These are phyloP conservation scores for Neopestalotiopsis rosae DNA, from an alignment of 2,329 filamentous ascomycete genomes.

Conservation along the genomic window DNA sequence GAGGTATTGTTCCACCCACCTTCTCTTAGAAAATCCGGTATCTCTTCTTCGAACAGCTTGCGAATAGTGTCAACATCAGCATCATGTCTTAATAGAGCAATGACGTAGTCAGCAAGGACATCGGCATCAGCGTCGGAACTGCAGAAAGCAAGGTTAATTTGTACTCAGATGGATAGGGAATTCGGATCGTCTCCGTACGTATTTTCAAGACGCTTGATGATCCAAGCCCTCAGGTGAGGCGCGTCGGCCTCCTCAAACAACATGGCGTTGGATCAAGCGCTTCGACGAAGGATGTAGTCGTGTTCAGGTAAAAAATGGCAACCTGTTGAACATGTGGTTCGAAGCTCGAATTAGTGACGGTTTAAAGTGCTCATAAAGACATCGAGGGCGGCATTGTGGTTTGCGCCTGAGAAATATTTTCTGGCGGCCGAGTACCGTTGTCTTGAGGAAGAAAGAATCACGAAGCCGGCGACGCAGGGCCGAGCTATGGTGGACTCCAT, in stretches of 20 bases:
- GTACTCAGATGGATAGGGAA: constrained; percentile 13
- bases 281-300: background rate
- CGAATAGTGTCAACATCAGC: constrained; percentile 68
- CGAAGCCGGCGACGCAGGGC: background rate
- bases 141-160: constrained; percentile 19
- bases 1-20: constrained; percentile 42
- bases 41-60: constrained; percentile 71
- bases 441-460: background rate
- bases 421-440: background rate
- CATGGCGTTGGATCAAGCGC: constrained; percentile 48
- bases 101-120: constrained; percentile 84
- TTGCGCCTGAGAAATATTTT: background rate
- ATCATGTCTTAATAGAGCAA: constrained; percentile 76
- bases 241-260: constrained; percentile 67
- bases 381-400: background rate
- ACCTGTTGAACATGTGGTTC: background rate
- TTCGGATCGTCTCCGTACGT: constrained; percentile 57
- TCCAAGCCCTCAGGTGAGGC: constrained; percentile 74
- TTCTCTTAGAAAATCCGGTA: constrained; percentile 77
- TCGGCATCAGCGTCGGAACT: constrained; percentile 82
- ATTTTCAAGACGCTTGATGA: constrained; percentile 77
- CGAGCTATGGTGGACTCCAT: background rate
- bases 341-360: background rate
- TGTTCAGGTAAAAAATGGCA: constrained; percentile 17
- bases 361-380: background rate